Base-by-base conservation (phyloP, 495 filamentous ascomycete species). In the Aspergillus hancockii region DNA sequence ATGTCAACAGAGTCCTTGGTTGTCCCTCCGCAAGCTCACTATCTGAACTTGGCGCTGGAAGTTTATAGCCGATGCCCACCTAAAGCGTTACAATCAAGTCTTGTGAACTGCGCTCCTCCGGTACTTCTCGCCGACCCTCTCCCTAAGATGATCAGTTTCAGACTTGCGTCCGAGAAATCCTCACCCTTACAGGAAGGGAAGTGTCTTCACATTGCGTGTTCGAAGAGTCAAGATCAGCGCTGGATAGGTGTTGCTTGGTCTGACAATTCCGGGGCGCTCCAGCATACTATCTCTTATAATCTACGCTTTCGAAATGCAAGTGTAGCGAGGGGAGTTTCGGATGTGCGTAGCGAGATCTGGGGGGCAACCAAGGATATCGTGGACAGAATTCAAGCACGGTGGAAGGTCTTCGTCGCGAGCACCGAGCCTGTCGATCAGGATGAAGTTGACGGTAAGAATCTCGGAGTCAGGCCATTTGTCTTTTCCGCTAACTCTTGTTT, bases 161-260 rank as follows among this genome's bases (percentile, higher is more conserved):
- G 87, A 59, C 77, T 97, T 36, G 81, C 86, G 3, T 60, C 75
- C 1, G 75, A 78, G 47, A 68, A 61, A 21, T 59, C 60, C 4
- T 88, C 90, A 25, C 79, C 94, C 0, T 72, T 97, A n/a, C 85
- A 88, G 51, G 91, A 96, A 65, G 91, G 92, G 34, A 86, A 83
- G 13, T 88, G 87, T 59, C 83, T 99, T 12, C 95, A 99, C 69
- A 74, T 98, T 49, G 92, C 90, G 8, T 96, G 93, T 67, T 88
- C 89, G 0, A 85, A 87, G 59, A 93, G 90, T 67, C 75, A 87
- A 30, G 91, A 94, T 67, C 86, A 90, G 49, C 83, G 89, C 18
- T 99, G 95, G 95, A 71, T 97, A 47, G 88, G 88, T 0, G 92
- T 86, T 5, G 89, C 90, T n/a, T 99, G 95, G 95, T 90, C 89